Conservation (phyloP, 768 basidiomycete species). For the Chlorophyllum brunneum region DNA sequence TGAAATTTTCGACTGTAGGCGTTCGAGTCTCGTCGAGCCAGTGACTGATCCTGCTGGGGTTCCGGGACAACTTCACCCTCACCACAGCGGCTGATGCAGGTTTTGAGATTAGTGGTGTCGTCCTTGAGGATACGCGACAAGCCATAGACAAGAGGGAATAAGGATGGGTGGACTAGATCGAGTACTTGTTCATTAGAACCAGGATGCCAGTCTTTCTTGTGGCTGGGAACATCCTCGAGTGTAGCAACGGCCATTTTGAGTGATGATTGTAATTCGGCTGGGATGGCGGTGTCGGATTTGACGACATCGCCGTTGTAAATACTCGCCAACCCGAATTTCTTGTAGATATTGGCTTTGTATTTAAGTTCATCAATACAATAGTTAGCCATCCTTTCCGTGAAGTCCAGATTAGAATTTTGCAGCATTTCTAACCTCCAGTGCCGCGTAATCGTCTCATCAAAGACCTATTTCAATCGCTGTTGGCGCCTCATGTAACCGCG, state of each 20-base stretch:
- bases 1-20: conserved; percentile 13
- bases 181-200: conserved; percentile 37
- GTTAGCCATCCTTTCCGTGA: conserved; percentile 15
- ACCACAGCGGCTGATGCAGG: conserved; percentile 17
- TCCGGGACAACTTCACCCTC: conserved; percentile 14
- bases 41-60: background rate
- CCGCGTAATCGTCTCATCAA: conserved; percentile 13
- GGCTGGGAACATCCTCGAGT: conserved; percentile 32
- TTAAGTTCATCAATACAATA: conserved; percentile 20
- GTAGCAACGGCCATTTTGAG: conserved; percentile 20
- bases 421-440: conserved; percentile 19
- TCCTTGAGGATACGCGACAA: conserved; percentile 18
- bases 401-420: background rate
- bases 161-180: conserved; percentile 42
- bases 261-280: conserved; percentile 15
- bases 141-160: conserved; percentile 33
- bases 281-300: conserved; percentile 28
- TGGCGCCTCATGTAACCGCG: background rate
- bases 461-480: too few relatives aligned
- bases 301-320: conserved; percentile 20
- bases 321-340: conserved; percentile 8
- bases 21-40: background rate
- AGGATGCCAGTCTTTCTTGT: conserved; percentile 41
- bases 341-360: conserved; percentile 15
- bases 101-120: conserved; percentile 9